These are phyloP conservation scores for Plasmodium fragile DNA, from an alignment of 169 alveolate genomes.

Conservation along the genomic window DNA sequence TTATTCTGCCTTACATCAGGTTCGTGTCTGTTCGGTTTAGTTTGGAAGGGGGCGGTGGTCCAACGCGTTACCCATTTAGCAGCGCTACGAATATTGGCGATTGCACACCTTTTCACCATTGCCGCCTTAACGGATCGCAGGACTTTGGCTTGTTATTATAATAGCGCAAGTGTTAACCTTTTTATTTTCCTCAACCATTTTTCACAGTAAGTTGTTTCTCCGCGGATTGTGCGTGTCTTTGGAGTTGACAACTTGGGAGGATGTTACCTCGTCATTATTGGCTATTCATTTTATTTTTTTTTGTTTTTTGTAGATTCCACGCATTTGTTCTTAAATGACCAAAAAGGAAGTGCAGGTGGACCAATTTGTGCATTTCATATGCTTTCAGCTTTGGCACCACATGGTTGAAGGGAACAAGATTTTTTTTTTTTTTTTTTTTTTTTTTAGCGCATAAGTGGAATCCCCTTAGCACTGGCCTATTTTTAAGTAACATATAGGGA, in stretches of 20 bases:
- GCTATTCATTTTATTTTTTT: conserved; percentile 2
- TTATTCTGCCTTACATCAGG: conserved; percentile 60
- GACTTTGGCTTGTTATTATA: conserved; percentile 37
- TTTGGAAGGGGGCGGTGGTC: neutral
- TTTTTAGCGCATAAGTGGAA: conserved; percentile 34
- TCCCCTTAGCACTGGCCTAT: conserved; percentile 29
- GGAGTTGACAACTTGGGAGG: neutral
- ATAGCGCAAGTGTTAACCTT: conserved; percentile 18
- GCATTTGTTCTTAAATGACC: conserved; percentile 30
- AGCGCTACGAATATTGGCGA: neutral
- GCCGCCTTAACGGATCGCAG: conserved; percentile 14
- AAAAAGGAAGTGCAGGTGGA: conserved; percentile 17
- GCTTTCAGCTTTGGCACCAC: neutral
- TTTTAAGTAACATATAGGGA: conserved; percentile 38
- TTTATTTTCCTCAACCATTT: conserved; percentile 52
- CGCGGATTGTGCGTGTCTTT: neutral
- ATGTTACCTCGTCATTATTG: neutral
- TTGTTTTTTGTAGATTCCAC: conserved; percentile 35
- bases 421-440: neutral
- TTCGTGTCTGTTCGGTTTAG: conserved; percentile 1
- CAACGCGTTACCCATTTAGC: neutral
- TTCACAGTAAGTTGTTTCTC: conserved; percentile 36
- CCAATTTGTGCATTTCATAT: neutral
- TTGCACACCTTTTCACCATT: neutral
- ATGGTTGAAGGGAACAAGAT: neutral